Evolutionary conservation across 805 yeast genomes (phyloP), one percentile per base, ranked within the genome.

Genomic region (Saturnispora dispora): DNA sequence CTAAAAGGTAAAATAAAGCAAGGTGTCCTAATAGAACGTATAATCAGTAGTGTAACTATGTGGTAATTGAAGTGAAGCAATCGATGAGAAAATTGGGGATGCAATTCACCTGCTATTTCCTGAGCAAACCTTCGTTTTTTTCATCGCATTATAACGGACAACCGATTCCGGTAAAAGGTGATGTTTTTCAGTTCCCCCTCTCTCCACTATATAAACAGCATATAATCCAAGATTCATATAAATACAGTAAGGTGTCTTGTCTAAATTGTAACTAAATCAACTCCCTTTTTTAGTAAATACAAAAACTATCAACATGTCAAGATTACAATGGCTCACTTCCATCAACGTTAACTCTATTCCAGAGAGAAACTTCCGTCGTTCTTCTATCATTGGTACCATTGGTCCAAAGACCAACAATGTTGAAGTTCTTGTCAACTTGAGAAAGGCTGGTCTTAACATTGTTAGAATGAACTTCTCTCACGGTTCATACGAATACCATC

Each of bases 381-480:
- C 96, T 56, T 86, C 97, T 57, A 93, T 93, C 74, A 90, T 93
- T 67, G 97, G 98, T 71, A 93, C 99, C 62, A 93, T 93, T 72
- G 99, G 99, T 64, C 99, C 99, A 67, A 89, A 88, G 77, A 88
- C 98, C 73, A 93, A 93, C 82, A 71, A 76, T 63, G 90, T 84
- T 60, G 96, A 90, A 68, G 77, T 79, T 60, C 74, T 93, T 66
- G 88, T 83, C 63, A 79, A 81, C 69, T 80, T 93, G 68, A 85
- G 99, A 79, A 87, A 88, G 74, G 96, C 97, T 57, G 99, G 99
- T 68, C 79, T 93, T 63, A 93, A 91, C 82, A 88, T 93, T 69
- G 98, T 88, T 51, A 86, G 99, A 71, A 89, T 93, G 97, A 93
- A 93, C 84, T 93, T 93, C 77, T 88, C 96, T 60, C 99, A 93